These are phyloP conservation scores for Trifolium dubium DNA, from an alignment of 306 rosid genomes.

Conservation along the genomic window DNA sequence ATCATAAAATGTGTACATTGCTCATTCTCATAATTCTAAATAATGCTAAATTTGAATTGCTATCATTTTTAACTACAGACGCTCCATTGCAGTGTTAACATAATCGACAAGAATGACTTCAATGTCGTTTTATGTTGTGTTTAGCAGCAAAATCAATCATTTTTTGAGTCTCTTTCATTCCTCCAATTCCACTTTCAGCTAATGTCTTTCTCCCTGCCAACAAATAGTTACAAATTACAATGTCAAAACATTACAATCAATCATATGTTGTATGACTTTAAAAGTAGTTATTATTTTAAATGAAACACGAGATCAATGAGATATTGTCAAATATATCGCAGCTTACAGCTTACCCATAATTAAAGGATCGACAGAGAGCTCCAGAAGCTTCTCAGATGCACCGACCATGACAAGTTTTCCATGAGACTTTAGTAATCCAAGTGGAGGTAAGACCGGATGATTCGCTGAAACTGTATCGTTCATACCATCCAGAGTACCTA, in stretches of 20 bases:
- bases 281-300: not conserved
- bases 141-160: conserved; percentile 57
- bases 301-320: not conserved
- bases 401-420: conserved; percentile 63
- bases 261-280: too few species aligned
- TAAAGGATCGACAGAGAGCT: conserved; percentile 43
- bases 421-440: conserved; percentile 49
- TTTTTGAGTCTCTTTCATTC: conserved; percentile 53
- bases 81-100: conserved; percentile 53
- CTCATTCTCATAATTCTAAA: conserved; percentile 41
- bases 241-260: not conserved
- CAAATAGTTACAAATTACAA: too few species aligned
- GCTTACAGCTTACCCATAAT: conserved; percentile 27
- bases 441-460: conserved; percentile 53
- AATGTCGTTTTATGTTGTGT: conserved; percentile 47
- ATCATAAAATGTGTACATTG: not conserved
- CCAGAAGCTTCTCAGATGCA: conserved; percentile 47
- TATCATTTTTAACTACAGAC: too few species aligned
- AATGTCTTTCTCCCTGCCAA: conserved; percentile 49
- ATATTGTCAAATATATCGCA: not conserved
- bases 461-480: conserved; percentile 54
- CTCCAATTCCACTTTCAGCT: conserved; percentile 46
- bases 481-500: conserved; percentile 56
- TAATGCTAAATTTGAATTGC: too few species aligned
- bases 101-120: conserved; percentile 54